Percentiles rank a stretch among this genome's conserved stretches.
Evolutionary conservation across 2,329 filamentous ascomycete genomes (phyloP).

Genomic region (Arthrobotrys conoides): DNA sequence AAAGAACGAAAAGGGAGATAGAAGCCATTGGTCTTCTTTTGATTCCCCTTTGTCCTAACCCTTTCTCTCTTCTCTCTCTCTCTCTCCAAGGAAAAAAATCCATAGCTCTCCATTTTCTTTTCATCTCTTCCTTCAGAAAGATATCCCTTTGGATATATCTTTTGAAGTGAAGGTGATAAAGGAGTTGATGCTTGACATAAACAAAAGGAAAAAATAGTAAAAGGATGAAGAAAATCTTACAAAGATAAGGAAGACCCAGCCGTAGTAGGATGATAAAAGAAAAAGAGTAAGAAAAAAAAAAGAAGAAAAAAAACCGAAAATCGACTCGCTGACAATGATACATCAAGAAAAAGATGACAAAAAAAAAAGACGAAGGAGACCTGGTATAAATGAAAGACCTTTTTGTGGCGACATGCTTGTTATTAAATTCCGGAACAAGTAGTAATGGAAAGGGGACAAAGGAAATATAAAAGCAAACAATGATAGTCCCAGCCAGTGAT

Average conservation of each 20-base stretch:
- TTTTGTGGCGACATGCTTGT: slow-evolving; percentile 51
- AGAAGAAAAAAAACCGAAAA: slow-evolving; percentile 29
- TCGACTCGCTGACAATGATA: slow-evolving; percentile 61
- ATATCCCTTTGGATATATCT: slow-evolving; percentile 2
- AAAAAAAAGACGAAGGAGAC: slow-evolving; percentile 17
- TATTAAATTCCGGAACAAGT: slow-evolving; percentile 57
- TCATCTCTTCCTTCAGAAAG: not conserved
- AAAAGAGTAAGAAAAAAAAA: slow-evolving; percentile 42
- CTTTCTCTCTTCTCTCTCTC: not conserved
- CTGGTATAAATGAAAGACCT: slow-evolving; percentile 60
- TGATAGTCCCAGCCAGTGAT: slow-evolving; percentile 26
- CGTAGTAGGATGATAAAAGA: slow-evolving; percentile 51
- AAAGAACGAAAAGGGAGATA: slow-evolving; percentile 47
- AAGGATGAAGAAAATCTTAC: slow-evolving; percentile 35
- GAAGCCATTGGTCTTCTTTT: slow-evolving; percentile 27
- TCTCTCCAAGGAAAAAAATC: slow-evolving; percentile 48
- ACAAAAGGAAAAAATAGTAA: slow-evolving; percentile 29
- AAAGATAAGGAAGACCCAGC: slow-evolving; percentile 53
- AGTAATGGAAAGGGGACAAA: slow-evolving; percentile 42
- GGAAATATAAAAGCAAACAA: slow-evolving; percentile 35
- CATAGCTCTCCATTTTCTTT: slow-evolving; percentile 41
- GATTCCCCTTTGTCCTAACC: not conserved
- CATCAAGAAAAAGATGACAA: slow-evolving; percentile 38
- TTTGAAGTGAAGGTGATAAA: slow-evolving; percentile 7
- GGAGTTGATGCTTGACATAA: slow-evolving; percentile 21